phyloP scores from a whole-genome alignment of 2,329 filamentous ascomycete species.

The Exophiala lecanii-corni region DNA sequence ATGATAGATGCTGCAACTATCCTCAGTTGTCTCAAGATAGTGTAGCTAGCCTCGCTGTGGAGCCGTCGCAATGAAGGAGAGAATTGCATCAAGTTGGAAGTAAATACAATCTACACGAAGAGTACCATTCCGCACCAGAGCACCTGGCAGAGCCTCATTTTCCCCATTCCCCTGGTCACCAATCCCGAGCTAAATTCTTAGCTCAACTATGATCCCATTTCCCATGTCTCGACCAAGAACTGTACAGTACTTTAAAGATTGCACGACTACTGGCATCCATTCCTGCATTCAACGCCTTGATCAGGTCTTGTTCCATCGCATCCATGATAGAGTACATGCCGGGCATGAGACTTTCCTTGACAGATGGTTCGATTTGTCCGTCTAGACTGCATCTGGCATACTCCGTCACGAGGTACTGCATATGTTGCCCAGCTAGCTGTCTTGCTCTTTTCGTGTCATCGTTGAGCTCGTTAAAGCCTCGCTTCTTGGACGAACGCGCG shows the following conservation, averaged over 20 bases:
- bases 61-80: too few species aligned
- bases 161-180: too few species aligned
- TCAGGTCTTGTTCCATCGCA: slow-evolving; percentile 47
- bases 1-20: too few species aligned
- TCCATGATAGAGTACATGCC: slow-evolving; percentile 52
- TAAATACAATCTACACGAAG: too few species aligned
- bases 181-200: too few species aligned
- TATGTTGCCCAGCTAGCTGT: slow-evolving; percentile 53
- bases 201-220: slow-evolving; percentile 43
- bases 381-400: slow-evolving; percentile 53
- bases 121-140: too few species aligned
- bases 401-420: slow-evolving; percentile 54
- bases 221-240: slow-evolving; percentile 47
- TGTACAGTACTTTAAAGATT: slow-evolving; percentile 50
- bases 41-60: too few species aligned
- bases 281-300: slow-evolving; percentile 48
- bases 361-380: slow-evolving; percentile 45
- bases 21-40: too few species aligned
- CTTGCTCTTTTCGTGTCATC: slow-evolving; percentile 58
- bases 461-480: slow-evolving; percentile 37
- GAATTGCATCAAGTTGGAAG: too few species aligned
- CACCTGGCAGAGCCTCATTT: too few species aligned
- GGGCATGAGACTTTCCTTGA: slow-evolving; percentile 49
- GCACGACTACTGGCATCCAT: slow-evolving; percentile 50
- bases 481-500: slow-evolving; percentile 40